A percentile compares a stretch with the other conserved stretches of the same genome.
These are phyloP conservation scores for Triticum dicoccoides DNA, from an alignment of 176 grass and related monocot genomes.

Conservation along the genomic window DNA sequence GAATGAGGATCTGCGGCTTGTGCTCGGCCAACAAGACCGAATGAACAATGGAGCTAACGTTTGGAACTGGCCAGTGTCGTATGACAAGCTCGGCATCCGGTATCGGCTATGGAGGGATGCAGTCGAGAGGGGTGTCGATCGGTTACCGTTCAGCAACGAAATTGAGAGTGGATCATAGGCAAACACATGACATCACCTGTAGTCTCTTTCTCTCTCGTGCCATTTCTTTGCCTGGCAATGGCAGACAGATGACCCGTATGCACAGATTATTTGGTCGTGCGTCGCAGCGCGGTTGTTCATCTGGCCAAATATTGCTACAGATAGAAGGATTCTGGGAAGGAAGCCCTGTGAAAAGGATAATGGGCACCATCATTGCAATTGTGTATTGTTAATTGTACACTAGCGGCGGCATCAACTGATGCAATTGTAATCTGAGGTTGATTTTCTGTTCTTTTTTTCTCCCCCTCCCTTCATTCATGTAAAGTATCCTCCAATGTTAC, in stretches of 20 bases:
- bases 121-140: slow-evolving; percentile 58
- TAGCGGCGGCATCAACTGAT: slow-evolving; percentile 38
- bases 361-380: background rate
- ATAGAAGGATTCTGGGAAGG: slow-evolving; percentile 11
- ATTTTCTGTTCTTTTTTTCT: slow-evolving; percentile 1
- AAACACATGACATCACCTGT: slow-evolving; percentile 11
- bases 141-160: slow-evolving; percentile 67
- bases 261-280: slow-evolving; percentile 7
- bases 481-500: slow-evolving; percentile 25
- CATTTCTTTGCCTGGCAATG: slow-evolving; percentile 33
- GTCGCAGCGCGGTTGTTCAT: slow-evolving; percentile 1
- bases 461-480: slow-evolving; percentile 8
- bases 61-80: slow-evolving; percentile 85
- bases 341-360: background rate
- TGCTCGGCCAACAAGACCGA: slow-evolving; percentile 90
- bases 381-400: slow-evolving; percentile 45
- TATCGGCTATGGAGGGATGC: slow-evolving; percentile 81
- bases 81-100: slow-evolving; percentile 90
- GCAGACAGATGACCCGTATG: slow-evolving; percentile 5
- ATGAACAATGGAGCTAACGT: slow-evolving; percentile 89
- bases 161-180: slow-evolving; percentile 41
- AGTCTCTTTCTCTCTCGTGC: slow-evolving; percentile 18
- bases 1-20: slow-evolving; percentile 92
- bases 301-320: background rate
- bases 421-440: slow-evolving; percentile 35